Evolutionary conservation across 495 filamentous ascomycete species (phyloP), one percentile per base, ranked within the genome.

Genomic region (Hypomontagnella submonticulosa): DNA sequence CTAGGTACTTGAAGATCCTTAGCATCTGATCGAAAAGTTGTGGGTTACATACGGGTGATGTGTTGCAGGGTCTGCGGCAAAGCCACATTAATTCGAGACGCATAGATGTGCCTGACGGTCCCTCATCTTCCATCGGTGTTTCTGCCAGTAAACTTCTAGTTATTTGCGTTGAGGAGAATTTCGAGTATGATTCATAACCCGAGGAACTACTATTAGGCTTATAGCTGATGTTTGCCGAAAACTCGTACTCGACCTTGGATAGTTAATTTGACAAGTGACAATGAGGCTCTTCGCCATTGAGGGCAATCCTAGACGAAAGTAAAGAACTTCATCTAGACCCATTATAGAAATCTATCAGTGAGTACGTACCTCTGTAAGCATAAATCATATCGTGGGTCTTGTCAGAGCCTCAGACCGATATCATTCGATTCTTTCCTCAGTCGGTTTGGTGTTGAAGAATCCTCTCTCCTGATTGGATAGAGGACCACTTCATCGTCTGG

Each of bases 11-110:
- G 49, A 37, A 27, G 66, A 69, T 69, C 66, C 55, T 47, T 48
- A 48, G 32, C 55, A 60, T 60, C 59, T 63, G 59, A 68, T 68
- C 65, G 65, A 63, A 46, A 41, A 49, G 55, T 49, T 57, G 56
- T 69, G 66, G 65, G 66, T 69, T 69, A 41, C 66, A 64, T 66
- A 56, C 60, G 55, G 66, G 64, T 69, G 66, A 69, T 69, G 49
- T 69, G 66, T 46, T 52, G 44, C 66, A 69, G 66, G 66, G 59
- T 58, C 54, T 60, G 66, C 23, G 51, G 51, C 66, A 64, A 40
- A 46, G 37, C 43, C 43, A 50, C 56, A 69, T 63, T 55, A 57
- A 63, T 30, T 54, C 49, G 65, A 63, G 38, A 63, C 65, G 65
- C 65, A 63, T 55, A 43, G 65, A 53, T 63, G 34, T 43, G 33